Evolutionary conservation across 257 asterid species (phyloP), one percentile per base, ranked within the genome.

Genomic region (Eucommia ulmoides): DNA sequence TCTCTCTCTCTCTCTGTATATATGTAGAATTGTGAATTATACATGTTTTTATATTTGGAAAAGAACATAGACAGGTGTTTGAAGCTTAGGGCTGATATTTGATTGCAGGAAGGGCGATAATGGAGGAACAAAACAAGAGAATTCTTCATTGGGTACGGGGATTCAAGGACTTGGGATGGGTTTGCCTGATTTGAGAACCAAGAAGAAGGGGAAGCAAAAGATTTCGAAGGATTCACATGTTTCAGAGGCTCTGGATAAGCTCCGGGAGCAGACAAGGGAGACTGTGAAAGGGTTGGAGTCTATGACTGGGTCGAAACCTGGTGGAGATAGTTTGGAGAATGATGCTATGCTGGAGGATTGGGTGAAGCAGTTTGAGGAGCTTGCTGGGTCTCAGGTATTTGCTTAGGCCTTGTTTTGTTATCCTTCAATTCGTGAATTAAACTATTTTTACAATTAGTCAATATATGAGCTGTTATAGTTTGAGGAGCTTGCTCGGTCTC

Each of bases 291-390:
- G 87, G 50, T 62, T 91, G 60, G 99, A 81, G 52, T 79, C 96
- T 1, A 82, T 79, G 59, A 51, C 86, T 3, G 93, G 66, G 12
- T 64, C 88, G 6, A 65, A 56, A 61, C 69, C 63, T 1, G 72
- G 65, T 12, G 84, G 54, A 20, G 94, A 68, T 33, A 61, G 52
- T 56, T 56, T 84, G 24, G 85, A 71, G 24, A 81, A 74, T 58
- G 97, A 91, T 70, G 74, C 93, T 16, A 81, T 75, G 93, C 56
- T 91, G 79, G 95, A 86, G 61, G 94, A 86, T 56, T 91, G 84
- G 99, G 93, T 81, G 47, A 91, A 91, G 82, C 99, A 86, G 72
- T 91, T 86, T 70, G 99, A 86, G 65, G 96, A 86, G 75, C 88
- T 86, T 61, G 93, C 99, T 55, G 94, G 87, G 9, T 71, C 95